A percentile compares a stretch with the other conserved stretches of the same genome.
These are phyloP conservation scores for Pestalotiopsis sp. DNA, from an alignment of 2,329 filamentous ascomycete genomes.

Conservation along the genomic window DNA sequence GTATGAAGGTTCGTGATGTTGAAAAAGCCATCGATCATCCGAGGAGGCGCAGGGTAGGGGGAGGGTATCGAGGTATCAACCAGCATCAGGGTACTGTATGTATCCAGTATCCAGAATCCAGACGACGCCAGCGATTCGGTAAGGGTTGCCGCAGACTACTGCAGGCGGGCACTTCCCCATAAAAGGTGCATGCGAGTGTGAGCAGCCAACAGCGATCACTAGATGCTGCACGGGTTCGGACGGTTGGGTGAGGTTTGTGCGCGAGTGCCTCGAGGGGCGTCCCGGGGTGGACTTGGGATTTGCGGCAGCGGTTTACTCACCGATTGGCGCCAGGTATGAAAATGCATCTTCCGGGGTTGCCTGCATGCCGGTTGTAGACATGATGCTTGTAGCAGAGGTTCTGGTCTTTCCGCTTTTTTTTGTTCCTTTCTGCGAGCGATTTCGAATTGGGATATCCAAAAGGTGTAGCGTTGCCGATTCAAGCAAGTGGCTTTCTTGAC, in stretches of 20 bases:
- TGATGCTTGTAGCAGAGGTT: constrained; percentile 28
- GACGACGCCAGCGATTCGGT: constrained; percentile 22
- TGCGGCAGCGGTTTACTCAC: constrained; percentile 43
- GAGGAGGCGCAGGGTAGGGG: background rate
- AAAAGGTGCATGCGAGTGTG: constrained; percentile 27
- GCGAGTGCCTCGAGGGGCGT: constrained; percentile 16
- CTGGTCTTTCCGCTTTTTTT: background rate
- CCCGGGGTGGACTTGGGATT: constrained; percentile 13
- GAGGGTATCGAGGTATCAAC: too few relatives aligned
- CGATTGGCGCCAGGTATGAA: constrained; percentile 56
- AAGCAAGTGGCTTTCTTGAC: background rate
- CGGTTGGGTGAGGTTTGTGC: constrained; percentile 43
- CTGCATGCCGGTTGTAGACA: constrained; percentile 44
- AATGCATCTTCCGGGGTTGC: constrained; percentile 45
- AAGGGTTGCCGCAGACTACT: constrained; percentile 25
- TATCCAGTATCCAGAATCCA: background rate
- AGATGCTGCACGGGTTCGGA: constrained; percentile 49
- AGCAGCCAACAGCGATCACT: constrained; percentile 46
- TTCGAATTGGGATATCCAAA: background rate
- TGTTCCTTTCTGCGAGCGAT: background rate
- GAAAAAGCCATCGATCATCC: background rate
- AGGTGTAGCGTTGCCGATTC: background rate
- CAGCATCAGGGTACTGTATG: too few relatives aligned
- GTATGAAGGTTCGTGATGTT: background rate
- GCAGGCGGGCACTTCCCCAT: constrained; percentile 27